phyloP scores from a whole-genome alignment of 2,329 filamentous ascomycete genomes.

The Aspergillus ruber region DNA sequence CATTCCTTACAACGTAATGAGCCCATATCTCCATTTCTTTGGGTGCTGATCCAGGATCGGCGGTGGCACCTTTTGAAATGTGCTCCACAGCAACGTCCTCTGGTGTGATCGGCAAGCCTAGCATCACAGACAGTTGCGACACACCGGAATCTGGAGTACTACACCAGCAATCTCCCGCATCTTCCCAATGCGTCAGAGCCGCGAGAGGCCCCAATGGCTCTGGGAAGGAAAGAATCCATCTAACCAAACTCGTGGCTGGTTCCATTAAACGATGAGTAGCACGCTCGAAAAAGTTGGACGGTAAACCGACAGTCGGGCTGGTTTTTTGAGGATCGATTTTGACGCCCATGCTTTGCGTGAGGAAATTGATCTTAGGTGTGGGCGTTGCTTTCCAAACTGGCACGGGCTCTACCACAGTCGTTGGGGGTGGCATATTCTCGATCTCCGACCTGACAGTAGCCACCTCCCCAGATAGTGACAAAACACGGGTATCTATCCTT shows the following conservation, averaged over 20 bases:
- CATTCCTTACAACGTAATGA: slow-evolving; percentile 44
- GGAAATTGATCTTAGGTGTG: slow-evolving; percentile 61
- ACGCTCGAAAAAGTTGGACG: slow-evolving; percentile 13
- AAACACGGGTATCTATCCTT: slow-evolving; percentile 23
- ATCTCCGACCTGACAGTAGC: slow-evolving; percentile 19
- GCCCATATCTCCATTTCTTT: slow-evolving; percentile 65
- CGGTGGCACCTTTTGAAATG: slow-evolving; percentile 55
- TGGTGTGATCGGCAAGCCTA: slow-evolving; percentile 51
- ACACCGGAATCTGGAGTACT: slow-evolving; percentile 45
- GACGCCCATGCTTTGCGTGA: slow-evolving; percentile 61
- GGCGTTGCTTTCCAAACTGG: slow-evolving; percentile 7
- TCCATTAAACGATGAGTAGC: slow-evolving; percentile 8
- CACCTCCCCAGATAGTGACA: slow-evolving; percentile 25
- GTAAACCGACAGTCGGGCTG: slow-evolving; percentile 48
- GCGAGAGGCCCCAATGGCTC: slow-evolving; percentile 38
- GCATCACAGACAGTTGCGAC: slow-evolving; percentile 35
- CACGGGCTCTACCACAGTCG: slow-evolving; percentile 11
- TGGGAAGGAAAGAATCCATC: neutral
- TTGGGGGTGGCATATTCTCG: slow-evolving; percentile 15
- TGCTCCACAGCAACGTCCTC: slow-evolving; percentile 68
- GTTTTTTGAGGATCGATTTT: slow-evolving; percentile 54
- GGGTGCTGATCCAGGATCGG: slow-evolving; percentile 57
- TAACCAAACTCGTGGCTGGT: neutral
- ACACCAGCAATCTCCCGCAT: slow-evolving; percentile 86
- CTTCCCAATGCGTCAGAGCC: slow-evolving; percentile 65